Conservation (phyloP, 441 rosid species). For the Gossypium davidsonii region DNA sequence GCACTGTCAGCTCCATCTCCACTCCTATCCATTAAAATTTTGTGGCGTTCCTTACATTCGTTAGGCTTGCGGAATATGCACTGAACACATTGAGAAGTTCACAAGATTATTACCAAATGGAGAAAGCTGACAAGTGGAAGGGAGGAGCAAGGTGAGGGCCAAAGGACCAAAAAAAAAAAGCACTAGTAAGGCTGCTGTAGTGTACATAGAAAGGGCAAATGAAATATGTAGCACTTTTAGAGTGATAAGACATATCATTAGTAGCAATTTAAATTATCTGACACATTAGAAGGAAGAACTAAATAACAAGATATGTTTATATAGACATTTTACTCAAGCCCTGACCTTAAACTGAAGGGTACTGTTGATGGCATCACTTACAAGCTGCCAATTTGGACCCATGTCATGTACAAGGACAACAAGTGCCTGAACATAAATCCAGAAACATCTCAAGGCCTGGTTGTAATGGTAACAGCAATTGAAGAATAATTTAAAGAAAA, state of each 20-base stretch:
- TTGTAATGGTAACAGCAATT: constrained; percentile 12
- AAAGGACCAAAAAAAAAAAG: background rate
- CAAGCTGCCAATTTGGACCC: constrained; percentile 99
- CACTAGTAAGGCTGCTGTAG: background rate
- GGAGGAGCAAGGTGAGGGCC: background rate
- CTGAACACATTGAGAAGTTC: constrained; percentile 34
- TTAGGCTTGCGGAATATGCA: constrained; percentile 81
- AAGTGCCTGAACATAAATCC: constrained; percentile 64
- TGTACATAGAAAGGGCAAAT: background rate
- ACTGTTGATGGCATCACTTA: constrained; percentile 93
- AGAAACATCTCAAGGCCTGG: constrained; percentile 13
- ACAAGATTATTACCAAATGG: constrained; percentile 17
- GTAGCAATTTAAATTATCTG: background rate
- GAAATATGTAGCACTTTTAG: constrained; percentile 1
- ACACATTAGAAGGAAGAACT: constrained; percentile 3
- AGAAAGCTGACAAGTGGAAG: background rate
- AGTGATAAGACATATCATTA: constrained; percentile 1
- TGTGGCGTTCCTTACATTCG: constrained; percentile 99
- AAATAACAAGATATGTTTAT: background rate
- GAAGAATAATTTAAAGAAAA: constrained; percentile 7
- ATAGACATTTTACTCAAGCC: constrained; percentile 11
- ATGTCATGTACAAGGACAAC: constrained; percentile 98
- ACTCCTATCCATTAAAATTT: constrained; percentile 78
- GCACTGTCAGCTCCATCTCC: constrained; percentile 99
- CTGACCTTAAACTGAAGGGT: constrained; percentile 85